Base-by-base conservation (phyloP, 2,329 filamentous ascomycete genomes). In the Pseudogymnoascus sp. region DNA sequence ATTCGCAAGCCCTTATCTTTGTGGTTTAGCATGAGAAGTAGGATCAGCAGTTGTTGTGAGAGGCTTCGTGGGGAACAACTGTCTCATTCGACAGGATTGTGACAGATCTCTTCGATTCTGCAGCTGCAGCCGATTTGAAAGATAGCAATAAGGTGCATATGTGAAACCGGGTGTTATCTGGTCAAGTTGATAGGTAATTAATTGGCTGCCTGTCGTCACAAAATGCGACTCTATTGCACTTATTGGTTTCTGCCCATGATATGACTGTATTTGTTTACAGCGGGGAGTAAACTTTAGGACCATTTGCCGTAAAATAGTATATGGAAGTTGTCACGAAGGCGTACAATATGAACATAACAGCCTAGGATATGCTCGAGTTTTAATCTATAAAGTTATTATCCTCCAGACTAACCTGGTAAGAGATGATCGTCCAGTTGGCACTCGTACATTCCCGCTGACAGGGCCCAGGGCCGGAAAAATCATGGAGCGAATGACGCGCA, bases 81-180 rank as follows among this genome's bases (percentile, higher is more conserved):
- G 29, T 55, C 44, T 55, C 29, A 55, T 55, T 55, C 48, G 48
- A 33, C 29, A 21, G 15, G 8, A 12, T 33, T 33, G 29, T 55
- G 48, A 13, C 48, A 29, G 29, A 10, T 10, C 9, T 21, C 27
- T 17, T 55, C 48, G 9, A 12, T 55, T n/a, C 27, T 55, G 48
- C 29, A 33, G 29, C 27, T 55, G 48, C 29, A 33, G 48, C 48
- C 29, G 29, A 33, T 55, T 31, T 55, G 29, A 13, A 27, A 55
- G 48, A 55, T 55, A 55, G 29, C 27, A 55, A 55, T 17, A 55
- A 33, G 48, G 29, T 33, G 4, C 8, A 55, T 55, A 55, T n/a
- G 48, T 55, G 48, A 55, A 55, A 55, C 48, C 25, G 13, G 27
- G 7, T 33, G 48, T 55, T 55, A 55, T 55, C 48, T 55, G 15